Base-by-base conservation (phyloP, 2,329 filamentous ascomycete species). In the Exophiala oligosperma region DNA sequence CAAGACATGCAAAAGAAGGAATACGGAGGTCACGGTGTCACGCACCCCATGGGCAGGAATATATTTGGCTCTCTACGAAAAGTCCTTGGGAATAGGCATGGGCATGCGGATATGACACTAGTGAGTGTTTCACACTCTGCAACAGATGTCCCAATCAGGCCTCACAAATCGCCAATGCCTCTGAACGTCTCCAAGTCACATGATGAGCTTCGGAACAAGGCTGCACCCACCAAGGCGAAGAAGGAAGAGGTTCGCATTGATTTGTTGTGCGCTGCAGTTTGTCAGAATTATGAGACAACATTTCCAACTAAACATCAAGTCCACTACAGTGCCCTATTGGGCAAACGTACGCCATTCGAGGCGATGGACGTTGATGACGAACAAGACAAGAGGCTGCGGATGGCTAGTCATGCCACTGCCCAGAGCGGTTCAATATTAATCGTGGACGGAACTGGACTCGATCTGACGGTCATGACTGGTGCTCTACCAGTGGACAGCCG, bases 401-500 rank as follows among this genome's bases (percentile, higher is more conserved):
- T 67, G 32, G 64, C 70, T 52, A 85, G 82, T 63, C 78, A 78
- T 56, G 83, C 93, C 46, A 94, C 91, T 0, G 80, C 81, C 9
- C 90, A 91, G n/a, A 96, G 91, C 77, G 88, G 92, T 69, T 96
- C 91, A 0, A 95, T 96, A 64, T 82, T 96, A 55, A 95, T 96
- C 68, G 85, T 96, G 37, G 90, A 95, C 66, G 75, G 75, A 6
- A 66, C 73, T 7, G 67, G 72, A 38, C 62, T 71, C 32, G 60
- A 59, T 46, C 49, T 64, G 28, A 71, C 73, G n/a, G 54, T 70
- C 3, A 76, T 75, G 70, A 71, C 75, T 9, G 75, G 75, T 6
- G 75, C 69, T 3, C 59, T 75, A 7, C 58, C 52, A 29, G 46
- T 37, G 4, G 35, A 50, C 17, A 21, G 48, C 11, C 24, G 14